Evolutionary conservation across 345 rosid species (phyloP).

Genomic region (Erodium maritimum): DNA sequence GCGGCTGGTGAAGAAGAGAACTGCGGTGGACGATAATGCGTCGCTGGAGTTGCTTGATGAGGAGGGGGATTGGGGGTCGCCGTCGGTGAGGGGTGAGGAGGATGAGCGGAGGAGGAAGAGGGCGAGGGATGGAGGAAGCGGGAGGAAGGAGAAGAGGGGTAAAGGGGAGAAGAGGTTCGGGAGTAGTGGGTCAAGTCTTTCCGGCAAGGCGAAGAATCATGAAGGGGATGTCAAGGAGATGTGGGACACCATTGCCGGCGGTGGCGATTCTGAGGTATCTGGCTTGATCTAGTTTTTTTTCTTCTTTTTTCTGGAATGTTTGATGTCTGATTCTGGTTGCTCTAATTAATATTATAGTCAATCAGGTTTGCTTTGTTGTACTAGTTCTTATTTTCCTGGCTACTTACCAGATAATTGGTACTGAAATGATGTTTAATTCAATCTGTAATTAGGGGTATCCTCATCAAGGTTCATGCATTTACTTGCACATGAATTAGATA

Average conservation of each 20-base stretch:
- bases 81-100: constrained; percentile 29
- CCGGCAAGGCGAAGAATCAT: constrained; percentile 15
- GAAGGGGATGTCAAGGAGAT: constrained; percentile 80
- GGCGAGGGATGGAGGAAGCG: constrained; percentile 44
- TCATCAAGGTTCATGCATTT: too few species aligned
- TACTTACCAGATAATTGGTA: too few species aligned
- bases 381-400: too few species aligned
- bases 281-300: background rate
- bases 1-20: constrained; percentile 69
- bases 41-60: constrained; percentile 35
- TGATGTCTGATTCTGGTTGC: constrained; percentile 1
- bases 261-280: constrained; percentile 67
- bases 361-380: too few species aligned
- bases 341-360: background rate
- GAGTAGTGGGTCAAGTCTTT: constrained; percentile 16
- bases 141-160: constrained; percentile 22
- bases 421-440: too few species aligned
- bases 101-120: constrained; percentile 26
- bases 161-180: constrained; percentile 46
- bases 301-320: background rate
- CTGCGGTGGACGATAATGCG: constrained; percentile 9
- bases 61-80: constrained; percentile 13
- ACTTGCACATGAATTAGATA: too few species aligned
- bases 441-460: too few species aligned
- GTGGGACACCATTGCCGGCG: constrained; percentile 83